phyloP scores from a whole-genome alignment of 169 alveolate genomes.

The Eimeria falciformis region DNA sequence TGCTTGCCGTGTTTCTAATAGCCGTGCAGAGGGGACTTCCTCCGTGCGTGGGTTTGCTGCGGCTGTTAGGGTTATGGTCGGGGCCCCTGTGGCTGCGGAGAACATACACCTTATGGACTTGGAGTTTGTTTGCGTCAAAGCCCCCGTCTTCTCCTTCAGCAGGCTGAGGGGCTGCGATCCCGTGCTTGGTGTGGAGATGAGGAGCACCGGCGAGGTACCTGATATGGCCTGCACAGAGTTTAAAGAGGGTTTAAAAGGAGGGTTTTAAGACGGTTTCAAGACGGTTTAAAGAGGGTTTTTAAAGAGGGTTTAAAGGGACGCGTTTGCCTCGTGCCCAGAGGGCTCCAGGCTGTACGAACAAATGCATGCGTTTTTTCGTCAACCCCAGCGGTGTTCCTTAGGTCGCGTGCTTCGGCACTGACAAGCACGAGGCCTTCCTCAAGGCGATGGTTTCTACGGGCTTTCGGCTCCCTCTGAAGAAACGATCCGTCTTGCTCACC shows the following conservation, averaged over 20 bases:
- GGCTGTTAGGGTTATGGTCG: conserved; percentile 86
- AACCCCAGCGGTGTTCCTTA: too few species aligned
- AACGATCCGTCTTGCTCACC: conserved; percentile 31
- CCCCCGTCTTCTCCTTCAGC: conserved; percentile 91
- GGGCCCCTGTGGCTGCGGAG: conserved; percentile 84
- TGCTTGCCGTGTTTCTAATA: too few species aligned
- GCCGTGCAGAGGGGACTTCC: too few species aligned
- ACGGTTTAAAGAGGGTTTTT: too few species aligned
- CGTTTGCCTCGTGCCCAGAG: too few species aligned
- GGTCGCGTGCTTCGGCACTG: conserved; percentile 87
- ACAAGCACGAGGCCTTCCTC: conserved; percentile 90
- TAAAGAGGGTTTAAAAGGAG: too few species aligned
- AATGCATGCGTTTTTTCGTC: too few species aligned
- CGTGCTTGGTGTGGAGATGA: conserved; percentile 93
- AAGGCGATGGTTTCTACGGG: conserved; percentile 91
- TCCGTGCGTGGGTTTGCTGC: not conserved
- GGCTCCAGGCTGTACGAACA: too few species aligned
- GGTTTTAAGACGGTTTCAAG: too few species aligned
- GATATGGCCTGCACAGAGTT: too few species aligned
- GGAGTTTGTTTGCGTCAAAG: conserved; percentile 90
- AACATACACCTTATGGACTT: conserved; percentile 89
- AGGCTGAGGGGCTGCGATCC: conserved; percentile 91
- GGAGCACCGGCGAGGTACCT: conserved; percentile 91
- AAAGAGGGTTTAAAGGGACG: too few species aligned
- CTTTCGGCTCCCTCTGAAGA: conserved; percentile 82